Base-by-base conservation (phyloP, 2,329 filamentous ascomycete species). In the Trichoderma oligosporum region DNA sequence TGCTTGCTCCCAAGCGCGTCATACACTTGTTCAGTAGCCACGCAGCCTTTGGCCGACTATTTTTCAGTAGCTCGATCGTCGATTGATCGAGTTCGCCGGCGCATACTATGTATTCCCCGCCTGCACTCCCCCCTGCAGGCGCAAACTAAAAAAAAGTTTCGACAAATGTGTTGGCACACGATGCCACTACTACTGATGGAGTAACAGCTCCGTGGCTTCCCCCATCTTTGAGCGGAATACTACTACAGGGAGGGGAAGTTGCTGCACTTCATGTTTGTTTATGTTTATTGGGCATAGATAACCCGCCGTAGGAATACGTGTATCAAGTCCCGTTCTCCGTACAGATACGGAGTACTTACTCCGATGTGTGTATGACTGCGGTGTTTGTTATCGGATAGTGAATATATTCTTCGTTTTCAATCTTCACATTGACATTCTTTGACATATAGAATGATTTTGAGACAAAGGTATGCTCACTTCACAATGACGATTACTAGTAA, bases 121-220 rank as follows among this genome's bases (percentile, higher is more conserved):
- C 38, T 25, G 29, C 22, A 29, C 14, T 52, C 25, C 18, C 18
- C 48, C 25, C n/a, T 14, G 29, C 49, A 27, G 5, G 38, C 49
- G 49, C 25, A 53, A 35, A 25, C 49, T 18, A 53, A 53, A 44
- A 25, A 11, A 8, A 33, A 16, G 22, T 24, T 25, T 20, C 29
- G 20, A n/a, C n/a, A n/a, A n/a, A 53, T 44, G 27, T 29, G 20
- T 44, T 39, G n/a, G 49, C 49, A 7, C 36, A 39, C n/a, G 49
- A 16, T 53, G 20, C 49, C n/a, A 22, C 49, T 53, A 53, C 39
- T 35, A 18, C 49, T 44, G 29, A 53, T 51, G 20, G 29, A 53
- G 49, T 33, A 44, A 29, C 16, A 53, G 39, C 49, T 53, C 49
- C 49, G 49, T 39, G 39, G 35, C 25, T 24, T 6, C 24, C 25